These are phyloP conservation scores for Stephania cephalantha DNA, from an alignment of 164 flowering plant genomes.

Conservation along the genomic window DNA sequence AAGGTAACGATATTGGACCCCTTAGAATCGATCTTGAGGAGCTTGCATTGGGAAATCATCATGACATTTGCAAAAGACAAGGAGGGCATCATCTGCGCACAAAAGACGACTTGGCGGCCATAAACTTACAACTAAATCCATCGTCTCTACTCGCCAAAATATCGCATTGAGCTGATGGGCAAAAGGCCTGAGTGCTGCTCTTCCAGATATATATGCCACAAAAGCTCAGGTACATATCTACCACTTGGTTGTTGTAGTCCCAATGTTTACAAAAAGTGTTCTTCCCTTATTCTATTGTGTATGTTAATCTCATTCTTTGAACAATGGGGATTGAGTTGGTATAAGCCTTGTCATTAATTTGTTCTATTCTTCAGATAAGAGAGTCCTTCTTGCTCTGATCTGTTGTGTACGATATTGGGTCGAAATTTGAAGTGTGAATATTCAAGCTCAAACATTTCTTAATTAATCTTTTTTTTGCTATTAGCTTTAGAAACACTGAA, in stretches of 20 bases:
- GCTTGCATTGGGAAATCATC: slow-evolving; percentile 83
- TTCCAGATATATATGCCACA: neutral
- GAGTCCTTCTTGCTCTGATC: neutral
- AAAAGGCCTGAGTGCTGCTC: neutral
- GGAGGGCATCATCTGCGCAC: slow-evolving; percentile 82
- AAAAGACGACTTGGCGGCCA: slow-evolving; percentile 81
- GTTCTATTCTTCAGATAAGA: neutral
- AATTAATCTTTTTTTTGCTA: no score
- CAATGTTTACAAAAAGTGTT: neutral
- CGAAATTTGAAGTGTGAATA: no score
- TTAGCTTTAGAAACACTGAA: no score
- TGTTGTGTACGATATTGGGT: no score
- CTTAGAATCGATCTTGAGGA: slow-evolving; percentile 58
- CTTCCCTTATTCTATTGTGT: neutral
- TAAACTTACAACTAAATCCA: slow-evolving; percentile 17
- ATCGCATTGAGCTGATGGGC: neutral
- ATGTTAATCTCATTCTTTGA: neutral
- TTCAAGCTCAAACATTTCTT: no score
- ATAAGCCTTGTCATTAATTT: neutral
- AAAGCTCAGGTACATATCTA: neutral
- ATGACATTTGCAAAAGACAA: slow-evolving; percentile 67
- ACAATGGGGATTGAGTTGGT: neutral
- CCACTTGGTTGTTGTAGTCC: neutral
- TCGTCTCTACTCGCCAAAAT: neutral
- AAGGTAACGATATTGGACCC: slow-evolving; percentile 72